Evolutionary conservation across 768 basidiomycete genomes (phyloP).

Genomic region (Suillus variegatus): DNA sequence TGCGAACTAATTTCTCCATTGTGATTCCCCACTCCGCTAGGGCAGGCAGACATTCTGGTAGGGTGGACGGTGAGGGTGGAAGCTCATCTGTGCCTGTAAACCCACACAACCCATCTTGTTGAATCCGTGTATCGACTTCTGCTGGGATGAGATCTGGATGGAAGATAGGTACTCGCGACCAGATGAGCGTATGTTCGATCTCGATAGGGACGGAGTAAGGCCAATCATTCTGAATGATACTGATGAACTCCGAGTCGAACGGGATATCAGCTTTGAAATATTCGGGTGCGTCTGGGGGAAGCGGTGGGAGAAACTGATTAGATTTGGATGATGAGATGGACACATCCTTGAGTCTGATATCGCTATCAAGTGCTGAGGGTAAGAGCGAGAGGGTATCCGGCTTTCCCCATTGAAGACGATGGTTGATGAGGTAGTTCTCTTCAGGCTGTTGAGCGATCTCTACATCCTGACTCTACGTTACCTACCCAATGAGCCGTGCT

Average conservation of each 20-base stretch:
- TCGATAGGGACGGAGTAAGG: conserved; percentile 84
- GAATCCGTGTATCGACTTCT: conserved; percentile 55
- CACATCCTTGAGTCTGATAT: not conserved
- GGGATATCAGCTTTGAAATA: conserved; percentile 72
- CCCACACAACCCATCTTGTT: conserved; percentile 80
- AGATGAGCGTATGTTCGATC: conserved; percentile 75
- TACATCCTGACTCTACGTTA: conserved; percentile 8
- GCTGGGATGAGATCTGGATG: conserved; percentile 56
- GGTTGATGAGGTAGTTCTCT: conserved; percentile 71
- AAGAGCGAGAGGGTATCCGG: conserved; percentile 65
- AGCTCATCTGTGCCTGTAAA: conserved; percentile 66
- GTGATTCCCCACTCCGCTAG: conserved; percentile 76
- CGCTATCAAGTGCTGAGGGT: conserved; percentile 46
- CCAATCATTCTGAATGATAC: conserved; percentile 85
- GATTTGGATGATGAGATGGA: not conserved
- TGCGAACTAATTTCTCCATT: conserved; percentile 57
- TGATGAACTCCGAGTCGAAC: conserved; percentile 47
- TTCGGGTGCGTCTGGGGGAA: conserved; percentile 41
- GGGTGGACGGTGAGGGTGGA: conserved; percentile 59
- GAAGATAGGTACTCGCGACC: conserved; percentile 75
- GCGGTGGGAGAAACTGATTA: conserved; percentile 24
- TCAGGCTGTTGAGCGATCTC: conserved; percentile 7
- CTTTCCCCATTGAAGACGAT: conserved; percentile 77
- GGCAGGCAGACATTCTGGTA: conserved; percentile 58
- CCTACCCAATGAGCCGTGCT: conserved; percentile 71